These are phyloP conservation scores for Akanthomyces uredinophilus DNA, from an alignment of 2,329 filamentous ascomycete species.

Conservation along the genomic window DNA sequence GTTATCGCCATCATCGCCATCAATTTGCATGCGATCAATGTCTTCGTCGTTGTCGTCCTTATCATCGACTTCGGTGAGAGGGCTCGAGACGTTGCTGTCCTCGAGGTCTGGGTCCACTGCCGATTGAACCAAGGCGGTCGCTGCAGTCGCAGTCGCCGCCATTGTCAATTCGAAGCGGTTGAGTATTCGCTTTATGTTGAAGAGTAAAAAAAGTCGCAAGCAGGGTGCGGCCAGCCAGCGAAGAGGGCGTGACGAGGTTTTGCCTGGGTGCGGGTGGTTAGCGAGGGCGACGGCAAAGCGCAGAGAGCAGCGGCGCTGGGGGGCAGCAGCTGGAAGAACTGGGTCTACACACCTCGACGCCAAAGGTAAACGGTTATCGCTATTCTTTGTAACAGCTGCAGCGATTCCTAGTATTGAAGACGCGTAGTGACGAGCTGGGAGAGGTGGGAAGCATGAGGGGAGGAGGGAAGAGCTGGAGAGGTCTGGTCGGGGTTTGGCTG, in stretches of 20 bases:
- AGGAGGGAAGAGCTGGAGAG: slow-evolving; percentile 13
- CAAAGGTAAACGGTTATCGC: background rate
- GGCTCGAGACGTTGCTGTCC: slow-evolving; percentile 77
- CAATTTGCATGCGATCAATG: slow-evolving; percentile 52
- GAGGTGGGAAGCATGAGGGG: slow-evolving; percentile 12
- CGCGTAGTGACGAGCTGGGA: slow-evolving; percentile 6
- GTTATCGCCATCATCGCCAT: slow-evolving; percentile 29
- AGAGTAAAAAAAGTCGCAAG: slow-evolving; percentile 25
- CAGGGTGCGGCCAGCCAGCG: slow-evolving; percentile 38
- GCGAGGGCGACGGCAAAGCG: slow-evolving; percentile 14
- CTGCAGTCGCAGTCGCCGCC: slow-evolving; percentile 49
- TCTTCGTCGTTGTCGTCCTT: slow-evolving; percentile 66
- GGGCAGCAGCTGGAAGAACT: slow-evolving; percentile 2
- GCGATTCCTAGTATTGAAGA: background rate
- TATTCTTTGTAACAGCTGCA: background rate
- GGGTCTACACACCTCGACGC: slow-evolving; percentile 10
- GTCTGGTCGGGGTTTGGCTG: slow-evolving; percentile 9
- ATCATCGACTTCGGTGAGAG: slow-evolving; percentile 87
- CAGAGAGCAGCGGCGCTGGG: slow-evolving; percentile 8
- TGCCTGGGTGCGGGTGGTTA: slow-evolving; percentile 16
- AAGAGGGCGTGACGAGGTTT: slow-evolving; percentile 37
- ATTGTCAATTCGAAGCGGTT: slow-evolving; percentile 29
- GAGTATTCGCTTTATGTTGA: slow-evolving; percentile 4
- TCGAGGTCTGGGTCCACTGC: slow-evolving; percentile 42
- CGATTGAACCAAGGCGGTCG: slow-evolving; percentile 43